These are phyloP conservation scores for Plectosphaerella sp. DNA, from an alignment of 2,329 filamentous ascomycete species.

Conservation along the genomic window DNA sequence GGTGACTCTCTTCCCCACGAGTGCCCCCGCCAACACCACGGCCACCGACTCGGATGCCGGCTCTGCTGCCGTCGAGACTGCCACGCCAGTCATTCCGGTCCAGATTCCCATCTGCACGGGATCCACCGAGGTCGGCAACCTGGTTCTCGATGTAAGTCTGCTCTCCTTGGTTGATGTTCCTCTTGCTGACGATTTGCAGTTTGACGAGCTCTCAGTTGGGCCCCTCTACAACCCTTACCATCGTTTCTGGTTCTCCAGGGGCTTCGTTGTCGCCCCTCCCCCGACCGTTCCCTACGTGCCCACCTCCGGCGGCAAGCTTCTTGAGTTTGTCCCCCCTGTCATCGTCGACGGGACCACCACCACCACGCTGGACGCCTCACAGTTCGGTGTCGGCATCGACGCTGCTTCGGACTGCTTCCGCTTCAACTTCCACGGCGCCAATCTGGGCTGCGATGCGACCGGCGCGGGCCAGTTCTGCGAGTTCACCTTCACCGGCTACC, in stretches of 20 bases:
- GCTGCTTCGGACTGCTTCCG: conserved; percentile 30
- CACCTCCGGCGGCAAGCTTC: conserved; percentile 32
- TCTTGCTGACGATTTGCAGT: conserved; percentile 22
- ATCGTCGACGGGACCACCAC: conserved; percentile 18
- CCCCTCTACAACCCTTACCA: conserved; percentile 34
- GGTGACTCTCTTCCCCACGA: conserved; percentile 9
- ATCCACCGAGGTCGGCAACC: conserved; percentile 26
- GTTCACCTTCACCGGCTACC: conserved; percentile 36
- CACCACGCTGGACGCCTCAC: conserved; percentile 27
- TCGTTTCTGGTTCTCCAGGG: conserved; percentile 36
- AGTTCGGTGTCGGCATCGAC: conserved; percentile 34
- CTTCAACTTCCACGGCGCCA: conserved; percentile 34
- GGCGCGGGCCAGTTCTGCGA: conserved; percentile 32
- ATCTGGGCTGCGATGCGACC: conserved; percentile 30
- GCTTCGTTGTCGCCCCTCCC: conserved; percentile 32
- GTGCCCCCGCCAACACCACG: conserved; percentile 4
- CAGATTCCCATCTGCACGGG: conserved; percentile 11
- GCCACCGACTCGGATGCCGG: not conserved
- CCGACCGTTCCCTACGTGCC: conserved; percentile 26
- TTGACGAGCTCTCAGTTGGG: conserved; percentile 28
- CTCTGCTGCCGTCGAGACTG: not conserved
- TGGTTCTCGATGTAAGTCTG: conserved; percentile 29
- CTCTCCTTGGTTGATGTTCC: not conserved
- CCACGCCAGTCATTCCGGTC: conserved; percentile 5
- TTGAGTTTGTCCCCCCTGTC: conserved; percentile 33